Evolutionary conservation across 495 filamentous ascomycete genomes (phyloP).

Genomic region (Platismatia glauca): DNA sequence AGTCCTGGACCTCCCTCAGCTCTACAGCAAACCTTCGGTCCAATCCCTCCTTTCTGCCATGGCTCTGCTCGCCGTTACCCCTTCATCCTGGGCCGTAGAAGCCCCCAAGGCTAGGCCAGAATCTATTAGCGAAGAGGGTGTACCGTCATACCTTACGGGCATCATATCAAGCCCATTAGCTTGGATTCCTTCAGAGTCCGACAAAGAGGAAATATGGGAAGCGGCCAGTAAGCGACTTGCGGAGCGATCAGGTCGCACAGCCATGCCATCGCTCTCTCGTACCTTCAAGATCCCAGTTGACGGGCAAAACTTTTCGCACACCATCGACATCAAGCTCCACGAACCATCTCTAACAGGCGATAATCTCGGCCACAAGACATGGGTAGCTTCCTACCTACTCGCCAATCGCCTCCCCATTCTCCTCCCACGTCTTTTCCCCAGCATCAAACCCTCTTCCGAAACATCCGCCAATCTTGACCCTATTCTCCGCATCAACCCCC

Average conservation of each 20-base stretch:
- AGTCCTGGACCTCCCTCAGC: conserved; percentile 48
- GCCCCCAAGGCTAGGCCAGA: conserved; percentile 21
- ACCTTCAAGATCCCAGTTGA: conserved; percentile 56
- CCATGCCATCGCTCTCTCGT: conserved; percentile 70
- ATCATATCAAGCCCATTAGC: conserved; percentile 64
- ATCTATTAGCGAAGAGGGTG: conserved; percentile 27
- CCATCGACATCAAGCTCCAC: conserved; percentile 62
- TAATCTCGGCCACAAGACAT: conserved; percentile 85
- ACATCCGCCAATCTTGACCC: not conserved
- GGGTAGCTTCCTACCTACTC: conserved; percentile 80
- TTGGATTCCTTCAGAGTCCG: conserved; percentile 67
- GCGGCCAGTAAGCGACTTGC: conserved; percentile 65
- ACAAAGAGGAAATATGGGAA: conserved; percentile 70
- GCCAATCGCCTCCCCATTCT: conserved; percentile 59
- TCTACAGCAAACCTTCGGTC: conserved; percentile 42
- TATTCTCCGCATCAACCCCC: not conserved
- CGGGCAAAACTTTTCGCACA: conserved; percentile 31
- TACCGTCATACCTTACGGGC: conserved; percentile 57
- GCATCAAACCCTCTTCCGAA: not conserved
- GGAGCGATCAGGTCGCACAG: conserved; percentile 74
- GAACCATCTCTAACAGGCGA: conserved; percentile 84
- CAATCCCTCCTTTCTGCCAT: conserved; percentile 39
- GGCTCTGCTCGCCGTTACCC: conserved; percentile 36
- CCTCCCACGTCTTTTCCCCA: conserved; percentile 18
- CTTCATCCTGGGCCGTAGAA: conserved; percentile 24